A percentile compares a stretch with the other conserved stretches of the same genome.
Evolutionary conservation across 2,329 filamentous ascomycete genomes (phyloP).

Genomic region (Colletotrichum karsti): DNA sequence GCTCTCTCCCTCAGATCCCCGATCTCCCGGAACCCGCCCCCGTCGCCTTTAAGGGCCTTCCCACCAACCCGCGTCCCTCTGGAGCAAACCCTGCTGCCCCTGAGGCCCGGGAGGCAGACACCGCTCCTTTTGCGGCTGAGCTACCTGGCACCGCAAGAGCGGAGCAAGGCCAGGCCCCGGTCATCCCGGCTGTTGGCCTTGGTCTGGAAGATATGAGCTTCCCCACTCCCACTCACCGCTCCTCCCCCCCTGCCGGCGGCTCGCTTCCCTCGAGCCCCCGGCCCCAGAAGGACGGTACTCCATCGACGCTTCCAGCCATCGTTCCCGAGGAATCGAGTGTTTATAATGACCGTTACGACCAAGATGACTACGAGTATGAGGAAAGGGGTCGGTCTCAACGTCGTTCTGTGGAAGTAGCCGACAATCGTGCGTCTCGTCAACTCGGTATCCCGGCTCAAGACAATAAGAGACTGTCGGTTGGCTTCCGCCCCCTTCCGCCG

Average conservation of each 20-base stretch:
- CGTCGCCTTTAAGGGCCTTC: constrained; percentile 37
- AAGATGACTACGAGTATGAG: constrained; percentile 37
- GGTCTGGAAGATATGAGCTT: constrained; percentile 28
- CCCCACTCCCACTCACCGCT: constrained; percentile 24
- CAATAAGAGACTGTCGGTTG: constrained; percentile 70
- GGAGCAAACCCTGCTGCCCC: constrained; percentile 16
- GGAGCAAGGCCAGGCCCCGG: constrained; percentile 13
- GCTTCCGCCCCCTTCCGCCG: constrained; percentile 86
- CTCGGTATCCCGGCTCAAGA: constrained; percentile 65
- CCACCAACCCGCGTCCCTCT: constrained; percentile 25
- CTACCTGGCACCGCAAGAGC: constrained; percentile 1
- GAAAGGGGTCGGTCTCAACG: constrained; percentile 46
- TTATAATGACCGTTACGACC: constrained; percentile 38
- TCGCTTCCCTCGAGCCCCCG: constrained; percentile 39
- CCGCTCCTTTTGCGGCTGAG: constrained; percentile 16
- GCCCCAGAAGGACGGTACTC: constrained; percentile 44
- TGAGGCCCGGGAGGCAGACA: constrained; percentile 15
- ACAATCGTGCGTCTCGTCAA: constrained; percentile 39
- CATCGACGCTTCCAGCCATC: constrained; percentile 41
- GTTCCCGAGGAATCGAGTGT: constrained; percentile 27
- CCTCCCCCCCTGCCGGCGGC: constrained; percentile 37
- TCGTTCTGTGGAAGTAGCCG: constrained; percentile 33
- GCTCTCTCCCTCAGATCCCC: constrained; percentile 37
- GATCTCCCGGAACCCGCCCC: constrained; percentile 47
- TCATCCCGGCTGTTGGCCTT: constrained; percentile 27